Base-by-base conservation (phyloP, 106 monocot species). In the Dendrobium chrysotoxum region DNA sequence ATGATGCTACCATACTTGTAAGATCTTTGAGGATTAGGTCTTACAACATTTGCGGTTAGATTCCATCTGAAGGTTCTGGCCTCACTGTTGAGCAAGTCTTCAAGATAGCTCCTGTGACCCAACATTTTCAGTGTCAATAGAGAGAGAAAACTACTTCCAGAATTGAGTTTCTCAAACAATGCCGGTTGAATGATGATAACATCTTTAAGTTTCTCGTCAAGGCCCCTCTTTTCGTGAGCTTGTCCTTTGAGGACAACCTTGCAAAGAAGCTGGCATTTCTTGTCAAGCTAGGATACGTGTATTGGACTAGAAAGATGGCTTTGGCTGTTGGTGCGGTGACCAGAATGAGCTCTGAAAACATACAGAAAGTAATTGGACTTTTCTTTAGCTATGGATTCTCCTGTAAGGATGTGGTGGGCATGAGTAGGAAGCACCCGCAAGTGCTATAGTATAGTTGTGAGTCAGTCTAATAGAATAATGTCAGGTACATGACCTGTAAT, bases 341-440 rank as follows among this genome's bases (percentile, higher is more conserved):
- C 25, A 75, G 91, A 75, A 90, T 90, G 76, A 93, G 93, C 89
- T 83, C 84, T 40, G 79, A 86, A 80, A 93, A 91, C 83, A 82
- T 93, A 86, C 93, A 91, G 84, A 84, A 39, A 82, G 91, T 91
- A 54, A 39, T 93, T 7, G 89, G 39, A 9, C 40, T 88, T 68
- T 87, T 89, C 23, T 77, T 93, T 53, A 79, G 83, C 74, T 83
- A 84, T 53, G 91, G 91, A 11, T 79, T 93, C 61, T 84, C 84
- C 18, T 58, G 72, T 38, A 87, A 86, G 75, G 86, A 86, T 20
- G 54, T 93, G 86, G 75, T 91, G 86, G 75, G 73, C 7, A 93
- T 93, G 90, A 89, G 89, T 82, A 87, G 72, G 86, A 91, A 86
- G 81, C 93, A 93, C 72, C 93, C 91, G 23, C 93, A 93, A 88